Base-by-base conservation (phyloP, 371 early-diverging fungal species). In the Haplosporangium sp. region DNA sequence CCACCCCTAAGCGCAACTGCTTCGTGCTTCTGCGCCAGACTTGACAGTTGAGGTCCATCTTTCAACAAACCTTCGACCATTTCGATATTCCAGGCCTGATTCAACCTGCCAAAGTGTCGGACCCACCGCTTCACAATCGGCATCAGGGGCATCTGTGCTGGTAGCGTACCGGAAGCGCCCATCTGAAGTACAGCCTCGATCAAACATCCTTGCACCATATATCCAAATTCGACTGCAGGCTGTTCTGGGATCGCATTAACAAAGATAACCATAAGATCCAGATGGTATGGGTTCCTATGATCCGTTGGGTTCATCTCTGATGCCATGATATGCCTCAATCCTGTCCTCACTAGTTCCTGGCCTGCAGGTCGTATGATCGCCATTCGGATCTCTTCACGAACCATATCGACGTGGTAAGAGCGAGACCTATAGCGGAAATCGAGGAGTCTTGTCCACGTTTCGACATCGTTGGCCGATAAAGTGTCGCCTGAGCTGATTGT, bases 191-290 rank as follows among this genome's bases (percentile, higher is more conserved):
- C 80, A 3, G 80, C 73, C 13, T 79, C 73, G 5, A 73, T 56
- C 6, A 57, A 51, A 37, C 66, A 69, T 37, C 59, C 62, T 10
- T 73, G 80, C 12, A 79, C 68, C 23, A 79, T 23, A n/a, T 79
- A 65, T 16, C 80, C 80, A 65, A 79, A 79, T 29, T 68, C 80
- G 0, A 79, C 66, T 0, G 69, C 80, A 11, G 80, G 69, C 6
- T 62, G 73, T 10, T 73, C 73, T 9, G 73, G 69, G n/a, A 79
- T 73, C 0, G 68, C 60, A 6, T 73, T 69, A 23, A 79, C 37
- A 53, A 79, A 56, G 12, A 73, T 59, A 21, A 73, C 80, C 80
- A 79, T 79, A 42, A 79, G 59, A 42, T 79, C 80, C 53, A 79
- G 21, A 41, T 79, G 80, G 37, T 69, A 63, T 3, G 80, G 80